Percentiles rank a stretch among this genome's conserved stretches.
Evolutionary conservation across 2,329 filamentous ascomycete species (phyloP).

Genomic region (Scolecobasidium constrictum): DNA sequence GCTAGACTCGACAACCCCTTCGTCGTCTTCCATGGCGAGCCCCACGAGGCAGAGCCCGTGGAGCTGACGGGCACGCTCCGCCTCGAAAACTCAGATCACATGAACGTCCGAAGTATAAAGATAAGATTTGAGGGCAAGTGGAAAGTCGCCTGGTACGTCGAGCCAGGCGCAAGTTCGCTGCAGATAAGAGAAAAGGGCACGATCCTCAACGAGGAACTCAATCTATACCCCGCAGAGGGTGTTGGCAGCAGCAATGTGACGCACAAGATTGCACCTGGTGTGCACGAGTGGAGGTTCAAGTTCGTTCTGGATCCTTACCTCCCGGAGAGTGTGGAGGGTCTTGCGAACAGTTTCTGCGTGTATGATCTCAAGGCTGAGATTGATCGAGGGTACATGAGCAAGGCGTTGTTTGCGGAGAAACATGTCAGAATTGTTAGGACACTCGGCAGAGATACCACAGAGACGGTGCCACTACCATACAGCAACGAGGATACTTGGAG

Average conservation of each 20-base stretch:
- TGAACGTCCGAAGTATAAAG: slow-evolving; percentile 35
- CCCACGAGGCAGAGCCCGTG: slow-evolving; percentile 32
- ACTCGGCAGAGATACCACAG: slow-evolving; percentile 58
- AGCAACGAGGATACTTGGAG: slow-evolving; percentile 95
- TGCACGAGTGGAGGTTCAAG: slow-evolving; percentile 39
- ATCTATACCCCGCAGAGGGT: slow-evolving; percentile 32
- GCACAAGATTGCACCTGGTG: slow-evolving; percentile 38
- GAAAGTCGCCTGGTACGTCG: slow-evolving; percentile 31
- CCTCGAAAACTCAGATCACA: slow-evolving; percentile 35
- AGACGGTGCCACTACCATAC: slow-evolving; percentile 28
- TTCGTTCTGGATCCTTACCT: slow-evolving; percentile 35
- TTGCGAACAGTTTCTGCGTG: slow-evolving; percentile 74
- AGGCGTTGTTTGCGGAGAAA: slow-evolving; percentile 73
- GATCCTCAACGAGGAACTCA: slow-evolving; percentile 34
- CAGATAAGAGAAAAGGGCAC: slow-evolving; percentile 35
- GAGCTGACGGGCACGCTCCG: slow-evolving; percentile 36
- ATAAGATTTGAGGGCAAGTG: slow-evolving; percentile 36
- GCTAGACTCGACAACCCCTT: slow-evolving; percentile 34
- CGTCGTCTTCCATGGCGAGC: slow-evolving; percentile 38
- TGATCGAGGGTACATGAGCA: slow-evolving; percentile 74
- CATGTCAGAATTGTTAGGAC: slow-evolving; percentile 39
- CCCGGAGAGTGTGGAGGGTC: slow-evolving; percentile 83
- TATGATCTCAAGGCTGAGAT: slow-evolving; percentile 90
- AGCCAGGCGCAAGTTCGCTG: slow-evolving; percentile 26
- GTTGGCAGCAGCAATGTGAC: slow-evolving; percentile 20